Evolutionary conservation across 768 basidiomycete genomes (phyloP).

Genomic region (Lactarius psammicola): DNA sequence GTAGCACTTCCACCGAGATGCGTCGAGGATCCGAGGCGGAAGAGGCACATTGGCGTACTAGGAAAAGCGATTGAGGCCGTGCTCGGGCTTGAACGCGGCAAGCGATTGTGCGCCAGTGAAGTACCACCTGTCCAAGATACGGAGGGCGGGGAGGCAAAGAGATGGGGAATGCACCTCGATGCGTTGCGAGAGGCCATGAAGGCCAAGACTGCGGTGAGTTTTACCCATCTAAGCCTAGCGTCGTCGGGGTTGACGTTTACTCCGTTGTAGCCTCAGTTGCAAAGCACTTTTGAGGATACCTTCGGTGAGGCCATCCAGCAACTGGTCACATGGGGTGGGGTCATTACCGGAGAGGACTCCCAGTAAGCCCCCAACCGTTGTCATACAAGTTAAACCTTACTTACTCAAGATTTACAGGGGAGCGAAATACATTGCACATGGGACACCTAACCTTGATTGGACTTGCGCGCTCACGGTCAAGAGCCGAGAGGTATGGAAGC

Average conservation of each 20-base stretch:
- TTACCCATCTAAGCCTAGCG: not conserved
- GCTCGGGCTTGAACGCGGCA: constrained; percentile 62
- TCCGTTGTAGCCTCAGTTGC: constrained; percentile 49
- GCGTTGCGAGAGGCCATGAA: constrained; percentile 57
- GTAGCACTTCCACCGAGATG: constrained; percentile 76
- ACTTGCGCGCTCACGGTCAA: constrained; percentile 66
- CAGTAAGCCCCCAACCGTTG: constrained; percentile 49
- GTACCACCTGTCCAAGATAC: constrained; percentile 40
- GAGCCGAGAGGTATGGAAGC: constrained; percentile 60
- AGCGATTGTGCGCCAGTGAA: constrained; percentile 60
- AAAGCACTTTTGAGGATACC: constrained; percentile 62
- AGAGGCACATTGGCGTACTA: constrained; percentile 66
- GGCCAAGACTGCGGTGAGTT: constrained; percentile 53
- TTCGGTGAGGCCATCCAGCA: constrained; percentile 80
- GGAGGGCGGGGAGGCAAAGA: constrained; percentile 68
- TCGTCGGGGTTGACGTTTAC: not conserved
- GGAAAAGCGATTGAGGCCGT: constrained; percentile 69
- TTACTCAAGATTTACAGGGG: constrained; percentile 47
- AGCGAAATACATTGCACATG: constrained; percentile 72
- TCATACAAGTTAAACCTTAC: constrained; percentile 1
- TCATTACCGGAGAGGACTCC: constrained; percentile 62
- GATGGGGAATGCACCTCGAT: constrained; percentile 70
- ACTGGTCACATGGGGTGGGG: constrained; percentile 68
- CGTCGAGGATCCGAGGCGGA: constrained; percentile 73
- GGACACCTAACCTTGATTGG: constrained; percentile 63